Evolutionary conservation across 495 filamentous ascomycete species (phyloP).

Genomic region (Penicillium longicatenatum): DNA sequence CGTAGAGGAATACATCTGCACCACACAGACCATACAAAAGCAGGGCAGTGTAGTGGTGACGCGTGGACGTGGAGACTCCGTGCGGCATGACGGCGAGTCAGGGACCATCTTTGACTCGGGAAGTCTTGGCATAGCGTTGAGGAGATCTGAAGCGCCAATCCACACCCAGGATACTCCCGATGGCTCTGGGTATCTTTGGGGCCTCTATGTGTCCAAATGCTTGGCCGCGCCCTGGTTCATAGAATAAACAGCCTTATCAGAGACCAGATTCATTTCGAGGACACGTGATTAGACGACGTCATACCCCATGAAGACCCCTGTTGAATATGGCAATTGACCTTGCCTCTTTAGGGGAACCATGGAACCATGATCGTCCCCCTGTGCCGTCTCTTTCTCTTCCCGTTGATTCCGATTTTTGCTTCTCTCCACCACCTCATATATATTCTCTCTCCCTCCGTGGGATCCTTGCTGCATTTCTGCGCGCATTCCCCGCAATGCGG

Average conservation of each 20-base stretch:
- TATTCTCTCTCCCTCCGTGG: slow-evolving; percentile 3
- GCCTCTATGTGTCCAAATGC: not conserved
- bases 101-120: not conserved
- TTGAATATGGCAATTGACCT: not conserved
- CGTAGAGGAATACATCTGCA: not conserved
- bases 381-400: not conserved
- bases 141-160: not conserved
- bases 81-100: slow-evolving; percentile 18
- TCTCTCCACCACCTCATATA: slow-evolving; percentile 5
- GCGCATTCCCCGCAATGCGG: slow-evolving; percentile 29
- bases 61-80: slow-evolving; percentile 29
- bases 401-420: not conserved
- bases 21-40: slow-evolving; percentile 3
- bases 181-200: not conserved
- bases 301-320: not conserved
- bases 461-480: not conserved
- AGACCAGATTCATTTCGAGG: not conserved
- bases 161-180: not conserved
- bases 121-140: slow-evolving; percentile 21
- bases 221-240: not conserved
- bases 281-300: not conserved
- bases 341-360: slow-evolving; percentile 1
- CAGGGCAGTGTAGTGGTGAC: slow-evolving; percentile 14
- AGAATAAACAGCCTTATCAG: not conserved
- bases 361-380: slow-evolving; percentile 8